These are phyloP conservation scores for Hydnum rufescens DNA, from an alignment of 768 basidiomycete species.

Conservation along the genomic window DNA sequence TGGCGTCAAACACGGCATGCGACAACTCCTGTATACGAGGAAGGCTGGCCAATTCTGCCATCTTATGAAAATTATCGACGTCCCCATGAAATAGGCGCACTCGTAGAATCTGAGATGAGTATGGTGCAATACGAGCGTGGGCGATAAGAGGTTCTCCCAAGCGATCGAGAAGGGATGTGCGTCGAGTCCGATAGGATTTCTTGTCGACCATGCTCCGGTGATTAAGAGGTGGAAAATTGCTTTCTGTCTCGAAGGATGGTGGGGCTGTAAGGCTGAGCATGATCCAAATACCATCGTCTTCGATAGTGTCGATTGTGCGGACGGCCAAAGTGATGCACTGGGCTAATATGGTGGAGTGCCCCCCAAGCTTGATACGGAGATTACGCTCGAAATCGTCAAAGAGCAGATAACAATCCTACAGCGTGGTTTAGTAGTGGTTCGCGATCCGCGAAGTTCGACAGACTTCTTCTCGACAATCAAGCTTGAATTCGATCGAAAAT, in stretches of 20 bases:
- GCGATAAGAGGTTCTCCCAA: slow-evolving; percentile 12
- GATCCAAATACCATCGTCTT: neutral
- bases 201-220: neutral
- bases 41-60: slow-evolving; percentile 19
- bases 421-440: neutral
- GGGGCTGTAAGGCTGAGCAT: neutral
- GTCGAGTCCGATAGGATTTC: neutral
- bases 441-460: neutral
- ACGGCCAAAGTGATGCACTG: neutral
- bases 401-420: slow-evolving; percentile 1
- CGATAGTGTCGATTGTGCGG: neutral
- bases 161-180: neutral
- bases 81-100: slow-evolving; percentile 38
- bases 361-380: neutral
- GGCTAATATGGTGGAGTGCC: neutral
- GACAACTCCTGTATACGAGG: slow-evolving; percentile 24
- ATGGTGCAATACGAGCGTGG: slow-evolving; percentile 42
- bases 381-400: neutral
- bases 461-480: neutral
- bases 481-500: neutral
- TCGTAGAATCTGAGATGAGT: slow-evolving; percentile 27
- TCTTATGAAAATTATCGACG: slow-evolving; percentile 35
- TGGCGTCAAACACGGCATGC: slow-evolving; percentile 20
- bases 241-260: neutral
- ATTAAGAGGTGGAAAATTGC: neutral